Evolutionary conservation across 345 rosid species (phyloP).

Genomic region (Cardiospermum halicacabum): DNA sequence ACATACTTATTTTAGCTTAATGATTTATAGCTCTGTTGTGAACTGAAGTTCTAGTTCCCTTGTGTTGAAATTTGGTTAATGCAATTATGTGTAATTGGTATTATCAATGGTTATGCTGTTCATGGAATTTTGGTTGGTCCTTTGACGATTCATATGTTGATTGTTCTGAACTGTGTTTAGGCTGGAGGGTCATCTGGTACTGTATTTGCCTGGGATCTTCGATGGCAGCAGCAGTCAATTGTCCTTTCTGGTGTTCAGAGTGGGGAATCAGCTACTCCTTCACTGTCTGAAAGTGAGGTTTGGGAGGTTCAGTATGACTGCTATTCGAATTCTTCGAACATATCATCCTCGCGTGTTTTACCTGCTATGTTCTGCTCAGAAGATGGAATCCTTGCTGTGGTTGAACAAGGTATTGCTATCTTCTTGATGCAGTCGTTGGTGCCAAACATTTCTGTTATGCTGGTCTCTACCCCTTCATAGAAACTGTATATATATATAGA

Average conservation of each 20-base stretch:
- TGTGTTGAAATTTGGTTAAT: not conserved
- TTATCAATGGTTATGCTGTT: not conserved
- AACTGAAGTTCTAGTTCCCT: not conserved
- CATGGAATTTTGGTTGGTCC: not conserved
- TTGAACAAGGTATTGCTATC: constrained; percentile 59
- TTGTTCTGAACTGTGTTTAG: constrained; percentile 27
- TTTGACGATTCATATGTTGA: too few relatives aligned
- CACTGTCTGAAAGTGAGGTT: constrained; percentile 78
- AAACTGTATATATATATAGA: not conserved
- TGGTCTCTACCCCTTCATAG: not conserved
- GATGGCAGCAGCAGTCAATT: constrained; percentile 60
- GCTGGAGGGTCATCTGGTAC: constrained; percentile 89
- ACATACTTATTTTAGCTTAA: not conserved
- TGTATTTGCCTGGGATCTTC: constrained; percentile 88
- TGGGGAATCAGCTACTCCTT: constrained; percentile 28
- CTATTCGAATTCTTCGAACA: constrained; percentile 45
- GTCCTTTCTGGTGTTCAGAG: constrained; percentile 57
- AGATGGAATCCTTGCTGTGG: constrained; percentile 84
- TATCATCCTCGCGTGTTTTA: constrained; percentile 58
- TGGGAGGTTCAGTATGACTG: constrained; percentile 85
- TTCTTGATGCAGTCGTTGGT: not conserved
- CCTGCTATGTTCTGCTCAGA: constrained; percentile 89
- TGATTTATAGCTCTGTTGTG: not conserved
- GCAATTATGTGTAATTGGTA: not conserved
- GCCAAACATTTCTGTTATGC: not conserved